Base-by-base conservation (phyloP, 345 rosid species). In the Citrus glauca region DNA sequence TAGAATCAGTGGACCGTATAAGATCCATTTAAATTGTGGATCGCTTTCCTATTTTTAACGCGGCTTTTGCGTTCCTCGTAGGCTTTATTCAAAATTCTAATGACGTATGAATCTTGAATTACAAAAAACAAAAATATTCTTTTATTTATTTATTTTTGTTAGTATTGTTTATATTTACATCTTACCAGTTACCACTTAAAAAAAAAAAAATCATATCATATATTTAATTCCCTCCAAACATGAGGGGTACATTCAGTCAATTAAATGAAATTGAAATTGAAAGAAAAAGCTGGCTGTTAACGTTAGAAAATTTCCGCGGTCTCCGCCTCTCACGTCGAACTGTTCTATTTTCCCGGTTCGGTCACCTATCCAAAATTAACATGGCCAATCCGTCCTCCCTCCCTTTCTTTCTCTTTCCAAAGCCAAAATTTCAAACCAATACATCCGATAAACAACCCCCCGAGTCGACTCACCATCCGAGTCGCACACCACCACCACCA, bases 331-430 rank as follows among this genome's bases (percentile, higher is more conserved):
- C 65, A 16, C 50, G 50, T 66, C 45, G 81, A 61, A 38, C 73
- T 33, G 28, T 63, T 67, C 84, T 27, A 45, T 65, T 71, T 79
- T 69, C 79, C 74, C 82, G 82, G 74, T 72, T 78, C 69, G 7
- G 56, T 75, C 72, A 66, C 77, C 69, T 4, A 42, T 61, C 77
- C 72, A 27, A 50, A 48, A 22, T 37, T 50, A 28, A 6, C 42
- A 45, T 22, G 45, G 38, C 30, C 28, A 53, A 50, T 27, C 48
- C 10, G 64, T 71, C 55, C 50, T 45, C 50, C 50, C 40, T 68
- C 55, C 74, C 14, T 48, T 57, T 24, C 40, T 30, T 42, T 30
- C 75, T 77, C 62, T 53, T 37, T 30, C 37, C 56, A n/a, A 48
- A 71, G 22, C 69, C 50, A 69, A 42, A 10, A 48, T 9, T 33